phyloP scores from a whole-genome alignment of 495 filamentous ascomycete species.

The Eremomyces bilateralis region DNA sequence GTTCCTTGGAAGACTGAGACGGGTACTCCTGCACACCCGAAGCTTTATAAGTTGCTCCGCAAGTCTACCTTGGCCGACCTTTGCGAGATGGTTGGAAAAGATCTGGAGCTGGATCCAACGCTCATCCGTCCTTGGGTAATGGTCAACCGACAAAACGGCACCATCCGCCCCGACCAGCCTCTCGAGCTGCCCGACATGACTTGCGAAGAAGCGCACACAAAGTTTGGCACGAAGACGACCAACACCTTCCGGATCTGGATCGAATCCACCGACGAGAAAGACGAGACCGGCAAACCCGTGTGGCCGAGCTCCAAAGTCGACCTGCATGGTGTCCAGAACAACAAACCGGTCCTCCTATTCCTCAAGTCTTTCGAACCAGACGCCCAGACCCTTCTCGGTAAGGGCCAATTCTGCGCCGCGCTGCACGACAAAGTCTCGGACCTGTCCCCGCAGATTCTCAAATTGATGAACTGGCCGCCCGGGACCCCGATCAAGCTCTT shows the following conservation, averaged over 20 bases:
- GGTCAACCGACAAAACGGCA: slow-evolving; percentile 98
- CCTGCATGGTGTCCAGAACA: slow-evolving; percentile 19
- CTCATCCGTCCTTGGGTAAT: slow-evolving; percentile 77
- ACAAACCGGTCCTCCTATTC: slow-evolving; percentile 58
- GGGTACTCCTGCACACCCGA: slow-evolving; percentile 32
- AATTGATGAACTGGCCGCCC: slow-evolving; percentile 70
- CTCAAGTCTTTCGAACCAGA: slow-evolving; percentile 76
- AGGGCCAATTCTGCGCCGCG: slow-evolving; percentile 65
- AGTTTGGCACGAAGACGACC: slow-evolving; percentile 45
- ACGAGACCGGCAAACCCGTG: slow-evolving; percentile 40
- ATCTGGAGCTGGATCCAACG: slow-evolving; percentile 37
- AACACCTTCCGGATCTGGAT: slow-evolving; percentile 68
- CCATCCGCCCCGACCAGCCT: slow-evolving; percentile 70
- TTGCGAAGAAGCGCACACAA: slow-evolving; percentile 57
- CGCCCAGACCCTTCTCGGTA: slow-evolving; percentile 49
- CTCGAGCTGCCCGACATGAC: slow-evolving; percentile 57
- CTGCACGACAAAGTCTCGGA: slow-evolving; percentile 75
- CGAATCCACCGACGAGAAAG: slow-evolving; percentile 42
- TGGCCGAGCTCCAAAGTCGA: slow-evolving; percentile 37
- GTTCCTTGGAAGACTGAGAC: slow-evolving; percentile 38
- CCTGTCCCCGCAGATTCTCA: slow-evolving; percentile 54
- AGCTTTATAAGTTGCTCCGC: slow-evolving; percentile 44
- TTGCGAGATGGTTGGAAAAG: slow-evolving; percentile 40
- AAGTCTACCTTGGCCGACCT: slow-evolving; percentile 56
- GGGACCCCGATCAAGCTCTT: slow-evolving; percentile 39